Conservation (phyloP, 2,329 filamentous ascomycete species). For the Colletotrichum incanum region DNA sequence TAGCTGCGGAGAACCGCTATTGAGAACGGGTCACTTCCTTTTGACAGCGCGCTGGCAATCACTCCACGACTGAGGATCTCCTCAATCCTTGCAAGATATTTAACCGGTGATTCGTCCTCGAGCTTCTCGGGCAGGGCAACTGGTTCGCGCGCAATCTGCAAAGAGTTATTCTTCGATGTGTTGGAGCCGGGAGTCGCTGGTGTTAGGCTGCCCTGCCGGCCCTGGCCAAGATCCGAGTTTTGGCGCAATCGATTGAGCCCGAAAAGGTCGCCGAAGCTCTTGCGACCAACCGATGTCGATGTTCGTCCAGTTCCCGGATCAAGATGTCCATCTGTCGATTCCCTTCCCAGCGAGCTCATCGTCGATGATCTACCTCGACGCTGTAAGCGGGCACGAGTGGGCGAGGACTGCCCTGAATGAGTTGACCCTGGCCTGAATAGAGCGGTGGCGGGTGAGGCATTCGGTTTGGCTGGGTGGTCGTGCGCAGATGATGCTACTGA, state of each 20-base stretch:
- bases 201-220: constrained; percentile 78
- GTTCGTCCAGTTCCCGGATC: constrained; percentile 79
- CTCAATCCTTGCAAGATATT: constrained; percentile 88
- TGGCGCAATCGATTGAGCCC: constrained; percentile 84
- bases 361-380: constrained; percentile 89
- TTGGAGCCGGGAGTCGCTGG: constrained; percentile 79
- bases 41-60: constrained; percentile 89
- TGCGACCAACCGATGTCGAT: constrained; percentile 90
- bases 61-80: constrained; percentile 84
- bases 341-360: constrained; percentile 84
- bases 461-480: constrained; percentile 50
- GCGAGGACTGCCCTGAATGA: constrained; percentile 77
- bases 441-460: constrained; percentile 63
- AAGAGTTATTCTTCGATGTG: constrained; percentile 85
- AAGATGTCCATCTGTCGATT: constrained; percentile 79
- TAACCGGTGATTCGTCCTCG: constrained; percentile 91
- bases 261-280: constrained; percentile 93
- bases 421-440: constrained; percentile 65
- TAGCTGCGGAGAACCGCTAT: constrained; percentile 90
- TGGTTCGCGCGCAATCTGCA: constrained; percentile 82
- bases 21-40: constrained; percentile 88
- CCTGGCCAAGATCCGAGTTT: constrained; percentile 80
- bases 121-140: constrained; percentile 82
- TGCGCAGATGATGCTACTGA: constrained; percentile 52
- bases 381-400: constrained; percentile 71